Percentiles rank a stretch among this genome's conserved stretches.
Evolutionary conservation across 78 protist species (phyloP).

Genomic region (Dictyostelium citrinum): DNA sequence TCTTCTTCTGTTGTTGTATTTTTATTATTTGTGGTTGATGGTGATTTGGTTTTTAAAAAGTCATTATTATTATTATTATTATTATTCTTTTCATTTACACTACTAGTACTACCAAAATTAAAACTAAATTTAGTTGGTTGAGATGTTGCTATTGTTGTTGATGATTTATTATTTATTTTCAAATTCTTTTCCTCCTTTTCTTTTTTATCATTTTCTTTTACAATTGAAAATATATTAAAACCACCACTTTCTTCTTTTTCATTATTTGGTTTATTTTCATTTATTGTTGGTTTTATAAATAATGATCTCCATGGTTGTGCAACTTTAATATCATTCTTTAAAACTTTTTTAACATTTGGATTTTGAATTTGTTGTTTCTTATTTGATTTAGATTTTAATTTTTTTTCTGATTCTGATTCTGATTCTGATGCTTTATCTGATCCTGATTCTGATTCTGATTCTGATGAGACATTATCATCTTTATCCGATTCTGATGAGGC

Average conservation of each 20-base stretch:
- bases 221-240: conserved; percentile 14
- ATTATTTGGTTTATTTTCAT: neutral
- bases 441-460: neutral
- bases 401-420: neutral
- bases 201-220: conserved; percentile 13
- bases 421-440: neutral
- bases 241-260: neutral
- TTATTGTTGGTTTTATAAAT: conserved; percentile 35
- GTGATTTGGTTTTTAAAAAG: neutral
- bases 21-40: neutral
- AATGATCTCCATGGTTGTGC: conserved; percentile 60
- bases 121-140: conserved; percentile 15
- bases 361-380: neutral
- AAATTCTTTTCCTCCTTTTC: neutral
- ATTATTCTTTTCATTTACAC: neutral
- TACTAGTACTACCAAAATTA: neutral
- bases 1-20: neutral
- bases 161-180: neutral
- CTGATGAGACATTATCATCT: neutral
- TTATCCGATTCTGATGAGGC: neutral
- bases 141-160: neutral
- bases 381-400: neutral
- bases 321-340: conserved; percentile 21
- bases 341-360: neutral
- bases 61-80: neutral